Evolutionary conservation across 129 eudicot species (phyloP), one percentile per base, ranked within the genome.

Genomic region (Tagetes erecta): DNA sequence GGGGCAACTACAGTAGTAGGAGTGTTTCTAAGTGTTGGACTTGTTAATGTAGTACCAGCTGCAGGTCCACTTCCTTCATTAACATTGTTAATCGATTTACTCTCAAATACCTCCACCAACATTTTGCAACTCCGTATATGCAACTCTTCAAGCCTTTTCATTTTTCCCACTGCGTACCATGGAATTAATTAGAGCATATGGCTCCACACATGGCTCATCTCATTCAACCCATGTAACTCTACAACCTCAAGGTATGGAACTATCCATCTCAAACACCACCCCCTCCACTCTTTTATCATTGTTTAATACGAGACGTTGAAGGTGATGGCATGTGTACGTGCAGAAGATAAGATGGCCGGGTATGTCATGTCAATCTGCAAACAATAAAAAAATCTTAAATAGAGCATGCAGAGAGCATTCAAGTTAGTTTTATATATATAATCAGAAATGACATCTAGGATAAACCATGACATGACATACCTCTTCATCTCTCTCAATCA

Each of bases 121-220:
- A 8, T 31, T 3, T 9, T 8, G 42, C 44, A 60, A 3, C 1
- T 1, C 2, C 0, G 0, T 34, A 60, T 36, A 31, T 1, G 0
- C 67, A 60, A 8, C 67, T 60, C 67, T 62, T 62, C 1, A 35
- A 62, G 67, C 44, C 13, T 62, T 35, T 62, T 12, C 41, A 62
- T 36, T 62, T 62, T 14, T 56, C 63, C 63, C 5, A 56, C 33
- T 0, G 58, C 63, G 2, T 56, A 30, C 3, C 11, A 56, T 56
- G 67, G 44, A 62, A 62, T 10, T 34, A 70, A 38, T 37, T 8
- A 3, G 9, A 27, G 44, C 72, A 55, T 27, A 44, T 67, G 44
- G 53, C 72, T 67, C 72, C 75, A 70, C 75, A 70, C 64, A 51
- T 70, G 75, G 52, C 37, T 36, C 75, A 51, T 52, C 36, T 55